Percentiles rank a stretch among this genome's conserved stretches.
Evolutionary conservation across 208 protist species (phyloP).

Genomic region (Porcisia deanei): DNA sequence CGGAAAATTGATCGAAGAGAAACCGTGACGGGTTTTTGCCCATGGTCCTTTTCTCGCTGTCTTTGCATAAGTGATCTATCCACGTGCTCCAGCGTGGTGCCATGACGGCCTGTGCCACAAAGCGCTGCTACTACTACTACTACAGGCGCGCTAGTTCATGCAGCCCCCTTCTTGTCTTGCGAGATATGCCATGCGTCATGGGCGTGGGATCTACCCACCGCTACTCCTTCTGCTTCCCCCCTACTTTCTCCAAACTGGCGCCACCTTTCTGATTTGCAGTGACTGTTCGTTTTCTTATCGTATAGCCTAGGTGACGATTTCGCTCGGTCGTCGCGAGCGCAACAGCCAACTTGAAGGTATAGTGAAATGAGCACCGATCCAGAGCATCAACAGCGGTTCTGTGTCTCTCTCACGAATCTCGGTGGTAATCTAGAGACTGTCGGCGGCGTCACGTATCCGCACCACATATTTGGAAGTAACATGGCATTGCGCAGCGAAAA

Average conservation of each 20-base stretch:
- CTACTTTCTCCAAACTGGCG: neutral
- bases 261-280: no score
- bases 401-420: slow-evolving; percentile 30
- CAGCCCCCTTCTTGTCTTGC: neutral
- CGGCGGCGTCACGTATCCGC: slow-evolving; percentile 56
- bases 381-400: slow-evolving; percentile 5
- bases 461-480: slow-evolving; percentile 61
- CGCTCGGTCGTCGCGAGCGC: neutral
- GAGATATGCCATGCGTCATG: neutral
- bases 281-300: neutral
- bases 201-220: neutral
- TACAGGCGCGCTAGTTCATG: neutral
- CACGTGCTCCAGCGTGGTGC: neutral
- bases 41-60: neutral
- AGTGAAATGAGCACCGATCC: neutral
- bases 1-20: neutral
- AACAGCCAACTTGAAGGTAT: neutral
- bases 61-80: neutral
- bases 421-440: slow-evolving; percentile 48
- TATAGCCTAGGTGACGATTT: neutral
- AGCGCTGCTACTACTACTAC: neutral
- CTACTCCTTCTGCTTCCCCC: neutral
- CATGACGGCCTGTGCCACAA: neutral
- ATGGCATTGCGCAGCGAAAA: slow-evolving; percentile 37
- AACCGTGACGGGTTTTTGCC: neutral